Evolutionary conservation across 352 stramenopile genomes (phyloP).

Genomic region (Phytophthora tentaculata): DNA sequence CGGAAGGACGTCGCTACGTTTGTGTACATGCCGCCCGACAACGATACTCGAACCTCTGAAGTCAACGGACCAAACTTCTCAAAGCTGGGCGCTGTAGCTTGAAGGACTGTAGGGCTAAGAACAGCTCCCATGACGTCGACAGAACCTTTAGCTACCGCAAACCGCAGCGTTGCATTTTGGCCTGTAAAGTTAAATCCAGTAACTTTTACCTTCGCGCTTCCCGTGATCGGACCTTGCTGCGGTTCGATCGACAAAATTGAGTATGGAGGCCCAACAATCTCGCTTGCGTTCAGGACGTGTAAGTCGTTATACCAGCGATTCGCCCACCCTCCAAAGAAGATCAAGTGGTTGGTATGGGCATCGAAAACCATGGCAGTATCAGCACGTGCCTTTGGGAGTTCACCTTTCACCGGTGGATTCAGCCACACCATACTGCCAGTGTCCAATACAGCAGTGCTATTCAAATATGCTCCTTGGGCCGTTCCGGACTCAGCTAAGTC

Average conservation of each 20-base stretch:
- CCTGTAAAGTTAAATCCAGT: constrained; percentile 93
- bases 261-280: constrained; percentile 97
- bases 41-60: constrained; percentile 89
- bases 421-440: constrained; percentile 87
- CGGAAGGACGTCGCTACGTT: constrained; percentile 88
- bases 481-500: constrained; percentile 90
- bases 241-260: constrained; percentile 92
- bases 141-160: constrained; percentile 93
- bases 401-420: constrained; percentile 67
- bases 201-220: constrained; percentile 90
- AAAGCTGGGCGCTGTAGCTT: constrained; percentile 93
- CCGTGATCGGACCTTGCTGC: constrained; percentile 94
- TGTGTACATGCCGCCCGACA: constrained; percentile 93
- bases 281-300: constrained; percentile 92
- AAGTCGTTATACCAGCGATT: constrained; percentile 96
- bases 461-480: constrained; percentile 89
- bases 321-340: constrained; percentile 97
- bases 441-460: constrained; percentile 93
- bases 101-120: constrained; percentile 84
- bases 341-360: constrained; percentile 84
- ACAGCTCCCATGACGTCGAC: constrained; percentile 92
- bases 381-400: constrained; percentile 86
- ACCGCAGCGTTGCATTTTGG: constrained; percentile 87
- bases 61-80: constrained; percentile 93
- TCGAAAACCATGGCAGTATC: constrained; percentile 96